Evolutionary conservation across 2,329 filamentous ascomycete species (phyloP), one percentile per base, ranked within the genome.

Genomic region (Polytolypa hystricis): DNA sequence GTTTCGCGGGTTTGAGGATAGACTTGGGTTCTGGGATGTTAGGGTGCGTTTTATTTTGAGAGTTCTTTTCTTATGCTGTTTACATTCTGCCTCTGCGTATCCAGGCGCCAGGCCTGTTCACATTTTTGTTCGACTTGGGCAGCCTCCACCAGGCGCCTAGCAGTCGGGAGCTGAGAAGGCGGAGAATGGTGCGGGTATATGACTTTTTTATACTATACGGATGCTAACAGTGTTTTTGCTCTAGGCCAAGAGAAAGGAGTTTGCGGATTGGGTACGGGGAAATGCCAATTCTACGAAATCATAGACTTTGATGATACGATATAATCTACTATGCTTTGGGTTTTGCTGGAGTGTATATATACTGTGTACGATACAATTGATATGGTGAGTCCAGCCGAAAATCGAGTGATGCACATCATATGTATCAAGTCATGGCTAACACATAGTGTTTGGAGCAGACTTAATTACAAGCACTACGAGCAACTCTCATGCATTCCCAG

Each of bases 21-120:
- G 91, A 47, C 76, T 79, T 31, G 80, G 84, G 1, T 98, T 96
- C 52, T 73, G 85, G 64, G 84, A 98, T 63, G 84, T 96, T 44
- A 78, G 85, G 58, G 81, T 77, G 57, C 71, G 62, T 57, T 43
- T 14, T 21, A 33, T 18, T 29, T 37, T 20, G 15, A 15, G 34
- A 19, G 11, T 41, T 30, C 12, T 29, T 33, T 15, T 41, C 20
- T 25, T n/a, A 4, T 21, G 31, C 35, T 28, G 10, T 18, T 31
- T 16, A 8, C 34, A 31, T 3, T 39, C 33, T 26, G 31, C 26
- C 15, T 20, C 25, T 29, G 8, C 14, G 16, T 11, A 1, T 35
- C 31, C 27, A 30, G 33, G 5, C 6, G 14, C 34, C 32, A 25
- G 29, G 26, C 18, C 31, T 30, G 11, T 30, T 14, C 11, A n/a